Evolutionary conservation across 768 basidiomycete genomes (phyloP).

Genomic region (Suillus subaureus): DNA sequence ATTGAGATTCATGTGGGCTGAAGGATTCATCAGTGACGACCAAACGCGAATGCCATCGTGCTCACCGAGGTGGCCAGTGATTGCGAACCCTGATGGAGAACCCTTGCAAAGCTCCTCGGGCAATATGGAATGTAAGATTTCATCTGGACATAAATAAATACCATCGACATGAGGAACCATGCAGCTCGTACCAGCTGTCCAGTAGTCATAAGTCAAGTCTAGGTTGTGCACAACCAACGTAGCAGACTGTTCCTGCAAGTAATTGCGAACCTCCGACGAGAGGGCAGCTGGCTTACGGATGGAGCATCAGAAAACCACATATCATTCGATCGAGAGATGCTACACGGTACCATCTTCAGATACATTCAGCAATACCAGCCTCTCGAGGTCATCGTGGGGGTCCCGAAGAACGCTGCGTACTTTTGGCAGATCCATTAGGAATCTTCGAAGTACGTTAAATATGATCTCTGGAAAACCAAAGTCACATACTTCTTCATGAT

Average conservation of each 20-base stretch:
- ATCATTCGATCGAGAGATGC: background rate
- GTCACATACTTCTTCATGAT: slow-evolving; percentile 58
- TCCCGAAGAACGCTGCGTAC: slow-evolving; percentile 59
- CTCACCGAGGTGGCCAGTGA: slow-evolving; percentile 89
- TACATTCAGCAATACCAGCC: slow-evolving; percentile 70
- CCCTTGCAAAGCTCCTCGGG: slow-evolving; percentile 78
- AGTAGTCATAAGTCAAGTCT: slow-evolving; percentile 80
- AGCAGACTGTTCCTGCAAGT: slow-evolving; percentile 56
- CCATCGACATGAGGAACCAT: slow-evolving; percentile 9
- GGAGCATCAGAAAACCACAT: slow-evolving; percentile 18
- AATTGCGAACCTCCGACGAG: slow-evolving; percentile 52
- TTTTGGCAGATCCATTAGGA: slow-evolving; percentile 69
- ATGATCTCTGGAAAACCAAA: slow-evolving; percentile 5
- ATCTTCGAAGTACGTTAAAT: slow-evolving; percentile 41
- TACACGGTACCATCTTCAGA: slow-evolving; percentile 54
- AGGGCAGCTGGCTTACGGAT: slow-evolving; percentile 68
- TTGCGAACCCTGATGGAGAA: slow-evolving; percentile 85
- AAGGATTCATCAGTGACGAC: slow-evolving; percentile 7
- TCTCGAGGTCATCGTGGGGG: slow-evolving; percentile 48
- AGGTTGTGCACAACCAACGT: slow-evolving; percentile 63
- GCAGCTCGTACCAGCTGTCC: slow-evolving; percentile 75
- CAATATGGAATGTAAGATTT: slow-evolving; percentile 80
- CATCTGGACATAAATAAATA: slow-evolving; percentile 50
- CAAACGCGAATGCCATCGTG: background rate
- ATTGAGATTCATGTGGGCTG: slow-evolving; percentile 91